Conservation (phyloP, 2,329 filamentous ascomycete genomes). For the Tricladium varicosporioides region DNA sequence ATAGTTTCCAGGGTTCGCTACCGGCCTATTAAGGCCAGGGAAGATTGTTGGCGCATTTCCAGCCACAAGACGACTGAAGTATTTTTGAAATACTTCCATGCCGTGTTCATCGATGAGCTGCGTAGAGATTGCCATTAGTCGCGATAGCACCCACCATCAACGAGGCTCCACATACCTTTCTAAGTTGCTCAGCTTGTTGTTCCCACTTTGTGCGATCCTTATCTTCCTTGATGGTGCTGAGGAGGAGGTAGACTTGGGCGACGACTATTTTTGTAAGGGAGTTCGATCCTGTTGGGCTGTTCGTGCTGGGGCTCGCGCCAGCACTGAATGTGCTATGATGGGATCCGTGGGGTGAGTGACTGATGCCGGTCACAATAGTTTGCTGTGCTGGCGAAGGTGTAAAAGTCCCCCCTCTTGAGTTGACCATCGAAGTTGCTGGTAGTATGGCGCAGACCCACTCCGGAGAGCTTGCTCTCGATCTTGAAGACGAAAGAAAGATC, state of each 20-base stretch:
- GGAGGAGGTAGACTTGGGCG: constrained; percentile 89
- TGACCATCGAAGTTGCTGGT: constrained; percentile 37
- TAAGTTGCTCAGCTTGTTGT: constrained; percentile 84
- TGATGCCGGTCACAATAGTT: constrained; percentile 35
- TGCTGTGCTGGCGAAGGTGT: constrained; percentile 37
- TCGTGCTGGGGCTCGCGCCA: constrained; percentile 35
- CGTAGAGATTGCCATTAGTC: constrained; percentile 1
- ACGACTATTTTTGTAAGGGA: constrained; percentile 90
- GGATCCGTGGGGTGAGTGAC: constrained; percentile 39
- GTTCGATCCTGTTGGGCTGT: constrained; percentile 46
- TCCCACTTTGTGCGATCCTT: constrained; percentile 91
- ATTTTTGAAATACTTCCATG: constrained; percentile 98
- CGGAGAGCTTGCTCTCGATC: constrained; percentile 36
- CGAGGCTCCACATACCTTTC: constrained; percentile 62
- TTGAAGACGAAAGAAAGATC: constrained; percentile 33
- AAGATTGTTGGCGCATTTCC: constrained; percentile 93
- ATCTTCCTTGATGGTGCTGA: constrained; percentile 94
- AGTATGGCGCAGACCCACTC: constrained; percentile 34
- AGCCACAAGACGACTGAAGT: constrained; percentile 88
- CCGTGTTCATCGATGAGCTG: constrained; percentile 96
- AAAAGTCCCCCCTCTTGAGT: constrained; percentile 36
- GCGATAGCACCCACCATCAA: background rate
- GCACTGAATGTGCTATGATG: constrained; percentile 45
- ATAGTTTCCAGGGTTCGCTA: constrained; percentile 78
- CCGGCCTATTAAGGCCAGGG: constrained; percentile 69